Evolutionary conservation across 192 early-diverging fungal species (phyloP).

Genomic region (Pilobolus umbonatus): DNA sequence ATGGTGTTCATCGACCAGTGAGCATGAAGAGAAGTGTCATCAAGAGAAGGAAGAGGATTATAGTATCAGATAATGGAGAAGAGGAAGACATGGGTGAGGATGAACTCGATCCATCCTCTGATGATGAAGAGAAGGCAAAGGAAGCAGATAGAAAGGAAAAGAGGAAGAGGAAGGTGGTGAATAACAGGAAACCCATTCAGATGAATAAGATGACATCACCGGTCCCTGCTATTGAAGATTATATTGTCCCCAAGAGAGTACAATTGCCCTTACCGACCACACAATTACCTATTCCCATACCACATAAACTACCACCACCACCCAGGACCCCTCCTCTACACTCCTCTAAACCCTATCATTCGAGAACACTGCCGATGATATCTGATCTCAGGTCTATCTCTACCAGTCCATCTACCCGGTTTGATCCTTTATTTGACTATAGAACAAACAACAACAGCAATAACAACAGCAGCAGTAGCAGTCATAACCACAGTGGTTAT

Average conservation of each 20-base stretch:
- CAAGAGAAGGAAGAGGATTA: constrained; percentile 67
- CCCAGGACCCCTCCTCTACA: constrained; percentile 1
- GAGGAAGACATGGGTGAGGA: constrained; percentile 18
- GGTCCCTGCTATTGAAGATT: constrained; percentile 52
- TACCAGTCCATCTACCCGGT: background rate
- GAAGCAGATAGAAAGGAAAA: background rate
- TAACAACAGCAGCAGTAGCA: background rate
- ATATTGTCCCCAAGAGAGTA: constrained; percentile 38
- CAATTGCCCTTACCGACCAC: background rate
- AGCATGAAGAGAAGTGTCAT: constrained; percentile 75
- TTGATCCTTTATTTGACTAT: constrained; percentile 21
- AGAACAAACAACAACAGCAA: background rate
- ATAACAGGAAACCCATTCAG: background rate
- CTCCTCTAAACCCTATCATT: background rate
- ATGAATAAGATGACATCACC: background rate
- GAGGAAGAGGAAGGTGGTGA: background rate
- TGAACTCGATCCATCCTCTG: background rate
- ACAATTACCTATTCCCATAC: background rate
- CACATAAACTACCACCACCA: background rate
- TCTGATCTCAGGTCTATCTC: too few species aligned
- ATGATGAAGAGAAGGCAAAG: constrained; percentile 1
- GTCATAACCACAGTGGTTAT: background rate
- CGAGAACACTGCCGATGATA: too few species aligned
- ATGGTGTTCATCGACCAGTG: constrained; percentile 74
- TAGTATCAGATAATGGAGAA: constrained; percentile 11